Evolutionary conservation across 371 early-diverging fungal species (phyloP).

Genomic region (Lichtheimia ramosa): DNA sequence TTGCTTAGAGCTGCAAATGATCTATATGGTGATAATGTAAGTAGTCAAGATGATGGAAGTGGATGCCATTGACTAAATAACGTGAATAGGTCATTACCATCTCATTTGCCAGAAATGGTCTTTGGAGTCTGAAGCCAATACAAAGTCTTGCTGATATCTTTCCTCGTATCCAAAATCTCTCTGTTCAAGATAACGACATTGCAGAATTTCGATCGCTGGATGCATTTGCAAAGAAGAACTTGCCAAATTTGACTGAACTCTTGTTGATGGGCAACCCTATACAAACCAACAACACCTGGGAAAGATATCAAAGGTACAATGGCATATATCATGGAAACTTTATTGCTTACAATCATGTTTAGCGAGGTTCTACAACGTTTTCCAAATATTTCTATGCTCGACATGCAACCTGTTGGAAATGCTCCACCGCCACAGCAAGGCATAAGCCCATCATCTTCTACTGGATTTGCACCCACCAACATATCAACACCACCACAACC

Average conservation of each 20-base stretch:
- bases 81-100: constrained; percentile 51
- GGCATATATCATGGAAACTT: not conserved
- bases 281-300: constrained; percentile 21
- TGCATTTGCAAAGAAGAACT: constrained; percentile 34
- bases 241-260: constrained; percentile 44
- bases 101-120: constrained; percentile 51
- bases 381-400: constrained; percentile 43
- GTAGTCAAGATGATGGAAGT: not conserved
- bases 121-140: constrained; percentile 46
- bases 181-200: constrained; percentile 58
- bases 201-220: constrained; percentile 50
- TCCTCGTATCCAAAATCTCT: constrained; percentile 57
- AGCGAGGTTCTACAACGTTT: constrained; percentile 32
- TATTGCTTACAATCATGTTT: not conserved
- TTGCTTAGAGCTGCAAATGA: constrained; percentile 53
- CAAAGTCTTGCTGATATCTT: constrained; percentile 38
- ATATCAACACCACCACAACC: constrained; percentile 9
- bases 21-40: constrained; percentile 50
- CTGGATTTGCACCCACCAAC: constrained; percentile 5
- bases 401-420: constrained; percentile 18
- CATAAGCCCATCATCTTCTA: constrained; percentile 7
- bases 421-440: constrained; percentile 8
- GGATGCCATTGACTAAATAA: not conserved
- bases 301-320: constrained; percentile 17
- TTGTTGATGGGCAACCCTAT: constrained; percentile 58